A percentile compares a stretch with the other conserved stretches of the same genome.
phyloP scores from a whole-genome alignment of 140 eudicot genomes.

The Bidens hawaiensis region DNA sequence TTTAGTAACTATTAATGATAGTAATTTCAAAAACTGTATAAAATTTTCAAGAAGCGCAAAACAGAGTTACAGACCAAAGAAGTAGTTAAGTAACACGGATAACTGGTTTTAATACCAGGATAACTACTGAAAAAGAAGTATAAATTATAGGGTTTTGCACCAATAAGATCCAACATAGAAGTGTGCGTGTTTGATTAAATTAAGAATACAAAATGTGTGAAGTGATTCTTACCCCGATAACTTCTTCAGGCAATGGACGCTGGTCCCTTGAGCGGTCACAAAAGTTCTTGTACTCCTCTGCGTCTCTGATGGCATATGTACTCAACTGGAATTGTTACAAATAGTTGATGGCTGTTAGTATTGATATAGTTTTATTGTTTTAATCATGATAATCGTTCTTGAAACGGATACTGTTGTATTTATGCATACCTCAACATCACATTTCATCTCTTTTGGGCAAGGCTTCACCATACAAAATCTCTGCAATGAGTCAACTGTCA shows the following conservation, averaged over 20 bases:
- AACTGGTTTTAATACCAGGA: not conserved
- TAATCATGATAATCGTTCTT: not conserved
- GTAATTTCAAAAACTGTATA: not conserved
- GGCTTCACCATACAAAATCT: slow-evolving; percentile 96
- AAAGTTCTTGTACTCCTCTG: slow-evolving; percentile 98
- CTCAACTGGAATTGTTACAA: slow-evolving; percentile 45
- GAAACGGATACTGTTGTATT: not conserved
- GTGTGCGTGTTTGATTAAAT: not conserved
- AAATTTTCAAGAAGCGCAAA: not conserved
- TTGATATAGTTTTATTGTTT: not conserved
- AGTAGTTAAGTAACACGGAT: not conserved
- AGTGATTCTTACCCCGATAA: slow-evolving; percentile 66
- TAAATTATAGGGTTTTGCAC: not conserved
- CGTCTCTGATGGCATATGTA: slow-evolving; percentile 93
- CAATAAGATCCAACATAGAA: slow-evolving; percentile 4
- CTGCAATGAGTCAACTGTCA: slow-evolving; percentile 54
- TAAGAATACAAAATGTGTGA: not conserved
- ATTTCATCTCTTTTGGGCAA: slow-evolving; percentile 96
- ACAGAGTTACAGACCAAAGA: not conserved
- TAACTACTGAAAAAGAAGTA: not conserved
- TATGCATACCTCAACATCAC: slow-evolving; percentile 89
- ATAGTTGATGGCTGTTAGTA: slow-evolving; percentile 11
- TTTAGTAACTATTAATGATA: not conserved
- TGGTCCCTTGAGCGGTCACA: slow-evolving; percentile 95
- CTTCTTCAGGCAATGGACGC: slow-evolving; percentile 97